Percentiles rank a stretch among this genome's conserved stretches.
These are phyloP conservation scores for Aspergillus fructus DNA, from an alignment of 2,329 filamentous ascomycete species.

Conservation along the genomic window DNA sequence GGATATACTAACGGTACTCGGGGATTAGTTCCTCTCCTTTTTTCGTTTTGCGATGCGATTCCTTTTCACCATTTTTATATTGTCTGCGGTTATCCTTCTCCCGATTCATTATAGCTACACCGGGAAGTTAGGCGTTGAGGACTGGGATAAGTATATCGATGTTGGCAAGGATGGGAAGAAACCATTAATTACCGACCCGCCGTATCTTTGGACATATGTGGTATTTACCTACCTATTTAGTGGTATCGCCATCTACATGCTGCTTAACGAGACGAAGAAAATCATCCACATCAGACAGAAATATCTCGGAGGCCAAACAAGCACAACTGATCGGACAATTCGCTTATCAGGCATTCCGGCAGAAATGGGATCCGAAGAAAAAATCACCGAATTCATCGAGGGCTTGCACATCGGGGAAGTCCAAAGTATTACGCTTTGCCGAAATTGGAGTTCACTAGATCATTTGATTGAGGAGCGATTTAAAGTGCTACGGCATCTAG, in stretches of 20 bases:
- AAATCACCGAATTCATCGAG: conserved; percentile 84
- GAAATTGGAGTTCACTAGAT: conserved; percentile 83
- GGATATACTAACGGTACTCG: not conserved
- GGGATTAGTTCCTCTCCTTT: conserved; percentile 75
- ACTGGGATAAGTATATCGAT: conserved; percentile 36
- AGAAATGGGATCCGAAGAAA: conserved; percentile 75
- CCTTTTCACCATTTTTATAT: conserved; percentile 74
- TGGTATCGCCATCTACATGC: conserved; percentile 74
- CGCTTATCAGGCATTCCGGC: conserved; percentile 82
- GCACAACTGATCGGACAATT: conserved; percentile 93
- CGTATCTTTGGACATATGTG: conserved; percentile 88
- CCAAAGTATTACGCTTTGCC: conserved; percentile 80
- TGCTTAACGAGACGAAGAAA: conserved; percentile 77
- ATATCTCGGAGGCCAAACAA: conserved; percentile 89
- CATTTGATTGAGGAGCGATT: conserved; percentile 67
- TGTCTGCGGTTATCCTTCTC: conserved; percentile 75
- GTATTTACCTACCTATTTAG: conserved; percentile 95
- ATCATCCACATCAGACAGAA: conserved; percentile 85
- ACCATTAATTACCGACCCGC: conserved; percentile 34
- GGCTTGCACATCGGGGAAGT: conserved; percentile 86
- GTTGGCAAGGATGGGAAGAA: conserved; percentile 31
- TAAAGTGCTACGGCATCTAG: conserved; percentile 67
- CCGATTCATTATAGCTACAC: conserved; percentile 76
- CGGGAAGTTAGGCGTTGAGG: conserved; percentile 41
- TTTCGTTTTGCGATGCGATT: conserved; percentile 94